Conservation (phyloP, 352 stramenopile genomes). For the Achlya hypogyna region DNA sequence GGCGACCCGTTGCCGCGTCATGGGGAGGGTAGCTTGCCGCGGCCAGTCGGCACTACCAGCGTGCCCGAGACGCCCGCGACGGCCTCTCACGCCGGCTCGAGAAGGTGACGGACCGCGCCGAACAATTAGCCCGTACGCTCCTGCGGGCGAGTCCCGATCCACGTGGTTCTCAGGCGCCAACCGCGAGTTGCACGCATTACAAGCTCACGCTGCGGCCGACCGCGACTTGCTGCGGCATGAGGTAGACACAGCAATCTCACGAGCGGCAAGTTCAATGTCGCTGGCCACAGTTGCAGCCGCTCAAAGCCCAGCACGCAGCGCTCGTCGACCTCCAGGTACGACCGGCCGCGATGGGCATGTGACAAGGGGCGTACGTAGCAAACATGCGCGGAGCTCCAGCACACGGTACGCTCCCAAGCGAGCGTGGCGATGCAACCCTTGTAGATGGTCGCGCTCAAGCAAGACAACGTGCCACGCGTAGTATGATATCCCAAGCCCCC, state of each 20-base stretch:
- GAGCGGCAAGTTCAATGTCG: no score
- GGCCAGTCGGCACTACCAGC: not conserved
- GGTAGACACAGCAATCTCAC: no score
- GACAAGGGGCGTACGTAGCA: not conserved
- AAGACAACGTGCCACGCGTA: not conserved
- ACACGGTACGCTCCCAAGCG: no score
- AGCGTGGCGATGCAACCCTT: no score
- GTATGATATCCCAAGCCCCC: not conserved
- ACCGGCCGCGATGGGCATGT: not conserved
- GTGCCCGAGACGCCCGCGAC: not conserved
- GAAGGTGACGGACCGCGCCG: not conserved
- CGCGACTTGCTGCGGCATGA: no score
- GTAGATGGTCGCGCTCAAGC: not conserved
- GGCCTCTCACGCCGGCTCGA: not conserved
- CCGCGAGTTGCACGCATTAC: no score
- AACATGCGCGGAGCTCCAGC: not conserved
- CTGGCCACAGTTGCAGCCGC: no score
- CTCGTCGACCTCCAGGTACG: not conserved
- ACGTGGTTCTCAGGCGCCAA: no score
- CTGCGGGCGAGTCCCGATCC: not conserved
- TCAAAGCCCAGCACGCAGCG: not conserved
- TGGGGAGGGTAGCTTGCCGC: not conserved
- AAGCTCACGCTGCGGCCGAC: no score
- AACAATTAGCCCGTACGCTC: not conserved
- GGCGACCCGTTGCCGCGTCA: not conserved